phyloP scores from a whole-genome alignment of 2,329 filamentous ascomycete species.

The Parascedosporium putredinis region DNA sequence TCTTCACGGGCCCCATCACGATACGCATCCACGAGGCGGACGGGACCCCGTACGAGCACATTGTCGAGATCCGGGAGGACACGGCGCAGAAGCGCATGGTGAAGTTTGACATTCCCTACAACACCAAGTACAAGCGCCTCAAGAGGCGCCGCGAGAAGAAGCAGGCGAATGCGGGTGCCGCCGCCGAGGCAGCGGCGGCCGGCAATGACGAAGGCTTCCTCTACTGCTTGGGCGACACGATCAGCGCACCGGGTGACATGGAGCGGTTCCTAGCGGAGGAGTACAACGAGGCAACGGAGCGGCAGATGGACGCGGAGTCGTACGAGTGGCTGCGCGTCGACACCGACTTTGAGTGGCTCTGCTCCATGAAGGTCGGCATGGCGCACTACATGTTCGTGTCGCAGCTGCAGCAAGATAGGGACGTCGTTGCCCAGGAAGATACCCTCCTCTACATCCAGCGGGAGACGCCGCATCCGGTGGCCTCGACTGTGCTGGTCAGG shows the following conservation, averaged over 20 bases:
- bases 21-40: slow-evolving; percentile 97
- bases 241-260: slow-evolving; percentile 73
- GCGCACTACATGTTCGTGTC: slow-evolving; percentile 97
- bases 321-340: slow-evolving; percentile 99
- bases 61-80: slow-evolving; percentile 86
- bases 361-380: slow-evolving; percentile 69
- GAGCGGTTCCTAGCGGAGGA: slow-evolving; percentile 76
- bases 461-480: slow-evolving; percentile 63
- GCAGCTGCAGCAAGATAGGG: slow-evolving; percentile 91
- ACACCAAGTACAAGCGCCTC: slow-evolving; percentile 96
- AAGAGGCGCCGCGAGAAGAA: slow-evolving; percentile 77
- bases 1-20: slow-evolving; percentile 94
- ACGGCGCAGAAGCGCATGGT: slow-evolving; percentile 50
- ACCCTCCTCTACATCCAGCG: slow-evolving; percentile 64
- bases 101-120: slow-evolving; percentile 93
- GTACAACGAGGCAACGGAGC: slow-evolving; percentile 82
- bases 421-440: slow-evolving; percentile 79
- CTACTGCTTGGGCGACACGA: slow-evolving; percentile 84
- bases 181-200: slow-evolving; percentile 48
- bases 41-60: slow-evolving; percentile 95
- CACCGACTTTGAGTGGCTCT: slow-evolving; percentile 97
- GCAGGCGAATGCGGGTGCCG: slow-evolving; percentile 31
- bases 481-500: slow-evolving; percentile 79
- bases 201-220: slow-evolving; percentile 72
- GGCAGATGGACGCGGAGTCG: slow-evolving; percentile 86